phyloP scores from a whole-genome alignment of 495 filamentous ascomycete species.

The Delitschia confertaspora region DNA sequence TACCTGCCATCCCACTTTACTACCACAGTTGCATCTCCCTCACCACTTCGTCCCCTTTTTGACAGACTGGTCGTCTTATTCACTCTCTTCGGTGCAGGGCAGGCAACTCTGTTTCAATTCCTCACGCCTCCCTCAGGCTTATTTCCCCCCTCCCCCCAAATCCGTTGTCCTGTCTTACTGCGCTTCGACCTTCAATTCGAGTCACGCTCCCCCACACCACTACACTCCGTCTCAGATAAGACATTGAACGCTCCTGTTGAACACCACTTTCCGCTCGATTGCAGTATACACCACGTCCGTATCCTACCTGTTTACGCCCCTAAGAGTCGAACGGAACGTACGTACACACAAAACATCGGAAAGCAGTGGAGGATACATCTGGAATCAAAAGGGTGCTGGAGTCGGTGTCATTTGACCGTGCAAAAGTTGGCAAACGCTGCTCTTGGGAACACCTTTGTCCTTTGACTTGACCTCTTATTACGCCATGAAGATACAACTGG shows the following conservation, averaged over 20 bases:
- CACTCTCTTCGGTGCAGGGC: neutral
- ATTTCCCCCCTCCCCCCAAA: neutral
- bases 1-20: slow-evolving; percentile 16
- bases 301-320: too few species aligned
- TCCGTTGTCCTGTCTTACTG: neutral
- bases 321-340: neutral
- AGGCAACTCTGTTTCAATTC: slow-evolving; percentile 11
- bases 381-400: neutral
- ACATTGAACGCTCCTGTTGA: too few species aligned
- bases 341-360: neutral
- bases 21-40: slow-evolving; percentile 3
- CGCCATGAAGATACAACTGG: slow-evolving; percentile 21
- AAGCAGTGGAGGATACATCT: neutral
- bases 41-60: slow-evolving; percentile 2
- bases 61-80: slow-evolving; percentile 8
- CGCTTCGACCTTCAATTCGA: too few species aligned
- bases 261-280: too few species aligned
- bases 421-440: neutral
- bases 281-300: too few species aligned
- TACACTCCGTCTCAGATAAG: too few species aligned
- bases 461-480: neutral
- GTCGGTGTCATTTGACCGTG: neutral
- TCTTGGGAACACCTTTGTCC: neutral
- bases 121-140: slow-evolving; percentile 5
- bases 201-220: too few species aligned